phyloP scores from a whole-genome alignment of 345 rosid species.

The Syzygium aqueum region DNA sequence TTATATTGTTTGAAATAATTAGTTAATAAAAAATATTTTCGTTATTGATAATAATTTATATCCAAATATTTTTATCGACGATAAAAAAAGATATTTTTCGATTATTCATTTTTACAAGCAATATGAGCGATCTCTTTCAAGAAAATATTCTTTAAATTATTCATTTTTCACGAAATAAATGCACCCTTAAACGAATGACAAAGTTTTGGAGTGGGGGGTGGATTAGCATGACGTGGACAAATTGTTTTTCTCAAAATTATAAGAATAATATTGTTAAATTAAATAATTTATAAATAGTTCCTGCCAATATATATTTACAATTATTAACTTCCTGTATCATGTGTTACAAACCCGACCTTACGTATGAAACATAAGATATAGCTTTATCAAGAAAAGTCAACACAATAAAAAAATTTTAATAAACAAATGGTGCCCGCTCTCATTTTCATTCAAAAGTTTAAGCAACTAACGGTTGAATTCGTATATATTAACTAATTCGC shows the following conservation, averaged over 20 bases:
- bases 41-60: background rate
- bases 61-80: background rate
- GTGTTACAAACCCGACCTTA: background rate
- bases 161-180: background rate
- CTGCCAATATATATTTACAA: background rate
- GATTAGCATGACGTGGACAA: background rate
- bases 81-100: background rate
- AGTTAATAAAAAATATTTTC: background rate
- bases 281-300: background rate
- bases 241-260: background rate
- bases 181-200: background rate
- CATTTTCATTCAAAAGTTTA: background rate
- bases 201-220: background rate
- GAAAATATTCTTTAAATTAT: background rate
- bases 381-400: background rate
- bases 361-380: background rate
- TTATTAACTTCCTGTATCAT: background rate
- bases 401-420: background rate
- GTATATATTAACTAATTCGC: background rate
- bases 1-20: background rate
- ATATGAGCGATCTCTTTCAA: accelerated
- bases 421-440: background rate
- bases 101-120: background rate
- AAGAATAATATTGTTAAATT: background rate
- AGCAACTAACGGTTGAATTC: background rate